phyloP scores from a whole-genome alignment of 2,329 filamentous ascomycete species.

The Paecilomyces sp. region DNA sequence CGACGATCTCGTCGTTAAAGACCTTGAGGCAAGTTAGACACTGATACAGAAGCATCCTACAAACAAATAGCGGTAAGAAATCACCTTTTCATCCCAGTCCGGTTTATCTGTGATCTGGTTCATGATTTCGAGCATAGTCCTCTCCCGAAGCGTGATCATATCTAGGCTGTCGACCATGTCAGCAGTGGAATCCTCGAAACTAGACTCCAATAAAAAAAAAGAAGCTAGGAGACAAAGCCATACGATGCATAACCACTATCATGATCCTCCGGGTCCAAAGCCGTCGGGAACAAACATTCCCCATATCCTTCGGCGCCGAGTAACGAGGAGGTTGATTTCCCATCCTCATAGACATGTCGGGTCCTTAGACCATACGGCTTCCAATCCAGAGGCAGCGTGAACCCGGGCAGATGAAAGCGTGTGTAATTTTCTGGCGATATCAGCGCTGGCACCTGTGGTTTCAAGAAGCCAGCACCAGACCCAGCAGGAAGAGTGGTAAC shows the following conservation, averaged over 20 bases:
- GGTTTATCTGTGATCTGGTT: conserved; percentile 37
- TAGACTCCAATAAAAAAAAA: background rate
- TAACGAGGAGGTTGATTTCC: background rate
- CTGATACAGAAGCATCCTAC: background rate
- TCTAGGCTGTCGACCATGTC: background rate
- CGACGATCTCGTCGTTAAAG: conserved; percentile 27
- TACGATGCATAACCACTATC: background rate
- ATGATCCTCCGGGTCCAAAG: background rate
- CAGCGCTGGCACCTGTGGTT: background rate
- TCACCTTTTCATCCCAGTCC: conserved; percentile 35
- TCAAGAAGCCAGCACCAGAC: background rate
- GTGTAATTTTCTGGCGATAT: background rate
- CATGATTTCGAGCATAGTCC: conserved; percentile 36
- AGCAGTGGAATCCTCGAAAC: background rate
- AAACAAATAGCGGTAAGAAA: background rate
- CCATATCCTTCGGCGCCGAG: background rate
- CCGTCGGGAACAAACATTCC: background rate
- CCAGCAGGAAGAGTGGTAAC: no score
- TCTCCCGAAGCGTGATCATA: conserved; percentile 23
- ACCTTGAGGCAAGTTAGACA: conserved; percentile 9
- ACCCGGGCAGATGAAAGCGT: background rate
- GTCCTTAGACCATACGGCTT: background rate
- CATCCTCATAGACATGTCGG: background rate
- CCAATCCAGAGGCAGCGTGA: background rate
- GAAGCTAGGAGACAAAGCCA: background rate